Base-by-base conservation (phyloP, 1,139 yeast species). In the Suhomyces yuchorum region DNA sequence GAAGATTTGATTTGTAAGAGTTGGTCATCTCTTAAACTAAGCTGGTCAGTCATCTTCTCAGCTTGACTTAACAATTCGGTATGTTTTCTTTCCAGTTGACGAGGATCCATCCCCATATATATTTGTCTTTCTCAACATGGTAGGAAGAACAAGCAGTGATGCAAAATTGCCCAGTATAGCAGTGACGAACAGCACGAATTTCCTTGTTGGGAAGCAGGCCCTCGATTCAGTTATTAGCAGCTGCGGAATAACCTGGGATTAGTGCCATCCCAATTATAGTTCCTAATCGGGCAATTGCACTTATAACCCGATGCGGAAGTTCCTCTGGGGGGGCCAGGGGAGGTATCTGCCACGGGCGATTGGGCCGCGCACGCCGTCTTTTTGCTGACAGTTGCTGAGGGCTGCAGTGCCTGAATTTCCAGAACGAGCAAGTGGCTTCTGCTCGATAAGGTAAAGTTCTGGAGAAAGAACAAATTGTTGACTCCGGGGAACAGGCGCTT, bases 1-100 rank as follows among this genome's bases (percentile, higher is more conserved):
- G 73, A 67, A 37, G 58, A 56, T 56, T 65, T 64, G 43, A 70
- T 48, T 37, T 49, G 51, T 26, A 43, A 46, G 46, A 53, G 53
- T 23, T 59, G 61, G 20, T 46, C 48, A 23, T 38, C 45, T 28
- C 47, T 42, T 37, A 48, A 48, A 41, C 42, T 44, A 38, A 48
- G 44, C 26, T 42, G 48, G 28, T 44, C 46, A 23, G 51, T 23
- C 51, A 48, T 48, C 36, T 38, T 37, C 22, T 20, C 36, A 24
- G 33, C 38, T 40, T 19, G 47, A 38, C 30, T 24, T 37, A 37
- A 19, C 34, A 34, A 23, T 37, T 22, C 8, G 37, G 17, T 28
- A n/a, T 44, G 47, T 40, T 40, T 20, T 40, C 28, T 17, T 40
- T 40, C 18, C 14, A 23, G 39, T 46, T 36, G 49, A 46, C 49